phyloP scores from a whole-genome alignment of 1,284 basidiomycete genomes.

The Boletus hoseneyae region DNA sequence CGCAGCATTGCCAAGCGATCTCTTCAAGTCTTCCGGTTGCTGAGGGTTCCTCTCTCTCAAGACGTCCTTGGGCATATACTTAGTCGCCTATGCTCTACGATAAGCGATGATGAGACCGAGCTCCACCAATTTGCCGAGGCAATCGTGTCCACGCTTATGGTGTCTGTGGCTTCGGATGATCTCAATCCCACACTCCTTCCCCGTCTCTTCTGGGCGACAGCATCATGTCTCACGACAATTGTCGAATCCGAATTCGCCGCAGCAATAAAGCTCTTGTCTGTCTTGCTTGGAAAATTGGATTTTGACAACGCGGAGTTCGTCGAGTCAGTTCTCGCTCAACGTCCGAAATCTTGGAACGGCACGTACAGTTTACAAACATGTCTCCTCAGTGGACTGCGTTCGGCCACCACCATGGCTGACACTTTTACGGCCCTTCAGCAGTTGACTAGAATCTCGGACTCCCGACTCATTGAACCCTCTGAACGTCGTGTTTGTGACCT shows the following conservation, averaged over 20 bases:
- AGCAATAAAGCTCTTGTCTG: constrained; percentile 65
- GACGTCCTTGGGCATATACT: constrained; percentile 79
- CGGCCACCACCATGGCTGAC: constrained; percentile 64
- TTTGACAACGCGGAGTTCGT: constrained; percentile 64
- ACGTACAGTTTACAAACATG: constrained; percentile 66
- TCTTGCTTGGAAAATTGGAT: constrained; percentile 71
- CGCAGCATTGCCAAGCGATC: constrained; percentile 86
- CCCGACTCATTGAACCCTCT: constrained; percentile 70
- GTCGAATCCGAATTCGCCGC: constrained; percentile 81
- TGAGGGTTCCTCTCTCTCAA: constrained; percentile 73
- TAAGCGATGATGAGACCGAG: constrained; percentile 67
- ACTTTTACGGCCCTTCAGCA: constrained; percentile 72
- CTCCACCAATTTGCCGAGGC: constrained; percentile 84
- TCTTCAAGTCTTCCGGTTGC: constrained; percentile 84
- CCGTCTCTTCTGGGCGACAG: constrained; percentile 86
- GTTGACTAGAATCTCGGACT: constrained; percentile 61
- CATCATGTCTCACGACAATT: constrained; percentile 80
- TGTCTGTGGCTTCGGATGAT: constrained; percentile 59
- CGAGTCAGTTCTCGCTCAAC: constrained; percentile 62
- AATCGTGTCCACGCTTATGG: constrained; percentile 75
- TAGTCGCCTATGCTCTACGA: constrained; percentile 81
- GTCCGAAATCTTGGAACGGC: constrained; percentile 75
- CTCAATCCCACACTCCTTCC: constrained; percentile 65
- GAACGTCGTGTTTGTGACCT: constrained; percentile 77
- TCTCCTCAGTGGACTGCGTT: constrained; percentile 81